These are phyloP conservation scores for Sugiyamaella novakii DNA, from an alignment of 1,139 yeast species.

Conservation along the genomic window DNA sequence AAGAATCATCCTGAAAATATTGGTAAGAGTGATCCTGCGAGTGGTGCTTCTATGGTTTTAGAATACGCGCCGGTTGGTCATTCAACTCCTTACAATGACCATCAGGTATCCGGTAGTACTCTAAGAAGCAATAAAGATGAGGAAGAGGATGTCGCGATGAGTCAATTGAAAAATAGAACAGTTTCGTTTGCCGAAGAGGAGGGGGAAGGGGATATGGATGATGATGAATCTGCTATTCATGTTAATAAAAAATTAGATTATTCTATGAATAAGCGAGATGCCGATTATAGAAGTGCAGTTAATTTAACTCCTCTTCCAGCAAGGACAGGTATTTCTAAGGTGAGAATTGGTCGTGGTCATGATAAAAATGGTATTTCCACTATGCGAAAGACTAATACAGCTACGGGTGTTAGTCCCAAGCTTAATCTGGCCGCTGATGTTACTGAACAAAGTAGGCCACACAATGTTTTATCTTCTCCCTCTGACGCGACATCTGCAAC, in stretches of 20 bases:
- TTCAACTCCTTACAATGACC: constrained; percentile 21
- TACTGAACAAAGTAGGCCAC: no score
- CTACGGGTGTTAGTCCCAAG: no score
- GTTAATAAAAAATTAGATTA: neutral
- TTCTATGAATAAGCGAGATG: constrained; percentile 2
- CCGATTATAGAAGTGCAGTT: constrained; percentile 12
- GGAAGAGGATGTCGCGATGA: neutral
- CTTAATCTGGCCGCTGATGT: no score
- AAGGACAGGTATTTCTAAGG: no score
- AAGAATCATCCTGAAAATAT: neutral
- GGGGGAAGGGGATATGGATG: neutral
- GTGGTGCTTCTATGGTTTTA: neutral
- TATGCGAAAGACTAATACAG: no score
- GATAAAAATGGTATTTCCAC: no score
- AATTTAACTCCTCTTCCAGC: constrained; percentile 8
- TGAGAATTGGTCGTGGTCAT: no score
- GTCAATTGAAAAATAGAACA: no score
- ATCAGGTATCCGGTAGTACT: constrained; percentile 26
- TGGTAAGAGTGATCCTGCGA: neutral
- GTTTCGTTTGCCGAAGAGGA: constrained; percentile 10
- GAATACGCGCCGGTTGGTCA: constrained; percentile 21
- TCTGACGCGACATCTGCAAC: constrained; percentile 1
- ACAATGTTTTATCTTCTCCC: no score
- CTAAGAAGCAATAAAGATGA: constrained; percentile 18
- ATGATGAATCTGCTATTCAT: neutral